Evolutionary conservation across 106 monocot genomes (phyloP).

Genomic region (Triglochin maritima): DNA sequence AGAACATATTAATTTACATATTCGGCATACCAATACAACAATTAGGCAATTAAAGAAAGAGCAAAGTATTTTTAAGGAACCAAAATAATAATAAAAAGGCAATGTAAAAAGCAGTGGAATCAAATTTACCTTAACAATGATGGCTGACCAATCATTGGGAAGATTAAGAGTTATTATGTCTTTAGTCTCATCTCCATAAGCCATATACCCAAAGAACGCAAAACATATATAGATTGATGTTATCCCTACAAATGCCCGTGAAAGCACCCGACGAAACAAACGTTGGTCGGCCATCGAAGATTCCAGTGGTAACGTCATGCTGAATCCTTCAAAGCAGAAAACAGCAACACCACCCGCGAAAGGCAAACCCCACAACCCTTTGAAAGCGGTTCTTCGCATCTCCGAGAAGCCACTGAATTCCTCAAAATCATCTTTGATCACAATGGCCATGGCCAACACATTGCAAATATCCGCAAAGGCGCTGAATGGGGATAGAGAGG

Average conservation of each 20-base stretch:
- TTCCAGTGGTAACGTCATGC: constrained; percentile 78
- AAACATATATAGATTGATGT: constrained; percentile 52
- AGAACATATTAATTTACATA: too few relatives aligned
- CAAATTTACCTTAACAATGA: constrained; percentile 55
- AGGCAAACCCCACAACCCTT: constrained; percentile 56
- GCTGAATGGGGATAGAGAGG: constrained; percentile 76
- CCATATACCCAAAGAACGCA: constrained; percentile 73
- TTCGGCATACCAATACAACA: too few relatives aligned
- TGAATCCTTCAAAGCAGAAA: constrained; percentile 95
- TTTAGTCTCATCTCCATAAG: constrained; percentile 74
- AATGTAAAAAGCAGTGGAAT: neutral
- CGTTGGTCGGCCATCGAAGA: constrained; percentile 68
- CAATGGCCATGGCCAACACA: constrained; percentile 84
- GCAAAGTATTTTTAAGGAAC: too few relatives aligned
- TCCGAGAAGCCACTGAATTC: constrained; percentile 26
- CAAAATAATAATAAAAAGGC: too few relatives aligned
- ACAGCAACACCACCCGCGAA: constrained; percentile 76
- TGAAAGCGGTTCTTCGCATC: constrained; percentile 40
- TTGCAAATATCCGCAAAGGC: constrained; percentile 87
- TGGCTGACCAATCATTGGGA: constrained; percentile 61
- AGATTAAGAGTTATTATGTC: constrained; percentile 94
- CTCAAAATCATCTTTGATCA: constrained; percentile 71
- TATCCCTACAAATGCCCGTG: constrained; percentile 53
- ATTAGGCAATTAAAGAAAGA: too few relatives aligned
- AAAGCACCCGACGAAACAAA: constrained; percentile 55